Evolutionary conservation across 1,139 yeast genomes (phyloP).

Genomic region (Saccharomyces pastorianus): DNA sequence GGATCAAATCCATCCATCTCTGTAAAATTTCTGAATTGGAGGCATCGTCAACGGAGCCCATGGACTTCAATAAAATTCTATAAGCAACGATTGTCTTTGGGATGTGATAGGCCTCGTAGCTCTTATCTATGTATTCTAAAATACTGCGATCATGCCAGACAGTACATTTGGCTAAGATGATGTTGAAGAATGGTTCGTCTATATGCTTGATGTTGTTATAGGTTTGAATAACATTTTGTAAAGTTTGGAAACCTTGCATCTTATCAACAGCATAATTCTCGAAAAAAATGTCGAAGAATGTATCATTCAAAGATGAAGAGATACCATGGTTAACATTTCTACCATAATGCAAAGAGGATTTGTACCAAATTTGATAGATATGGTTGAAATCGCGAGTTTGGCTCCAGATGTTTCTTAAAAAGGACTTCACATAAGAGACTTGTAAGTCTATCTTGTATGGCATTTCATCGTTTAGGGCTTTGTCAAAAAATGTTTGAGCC

Average conservation of each 20-base stretch:
- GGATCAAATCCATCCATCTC: conserved; percentile 55
- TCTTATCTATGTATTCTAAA: no score
- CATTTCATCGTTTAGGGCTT: conserved; percentile 35
- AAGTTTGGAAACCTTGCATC: conserved; percentile 47
- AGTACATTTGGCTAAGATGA: no score
- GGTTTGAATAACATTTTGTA: conserved; percentile 49
- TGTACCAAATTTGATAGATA: conserved; percentile 56
- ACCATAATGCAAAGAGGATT: conserved; percentile 52
- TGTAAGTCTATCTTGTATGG: conserved; percentile 62
- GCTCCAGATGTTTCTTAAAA: conserved; percentile 56
- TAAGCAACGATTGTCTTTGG: conserved; percentile 62
- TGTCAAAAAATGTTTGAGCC: conserved; percentile 66
- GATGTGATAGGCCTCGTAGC: conserved; percentile 31
- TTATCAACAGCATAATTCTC: conserved; percentile 47
- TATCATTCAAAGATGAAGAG: conserved; percentile 59
- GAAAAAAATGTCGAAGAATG: conserved; percentile 63
- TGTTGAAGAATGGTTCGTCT: no score
- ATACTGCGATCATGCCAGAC: no score
- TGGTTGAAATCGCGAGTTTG: conserved; percentile 50
- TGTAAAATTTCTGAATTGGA: conserved; percentile 46
- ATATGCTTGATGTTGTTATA: conserved; percentile 47
- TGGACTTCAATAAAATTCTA: conserved; percentile 68
- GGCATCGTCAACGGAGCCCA: conserved; percentile 53
- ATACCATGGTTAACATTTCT: conserved; percentile 56
- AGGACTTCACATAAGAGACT: conserved; percentile 65